A percentile compares a stretch with the other conserved stretches of the same genome.
Conservation (phyloP, 176 grass and related monocot genomes). For the Elaeis guineensis region DNA sequence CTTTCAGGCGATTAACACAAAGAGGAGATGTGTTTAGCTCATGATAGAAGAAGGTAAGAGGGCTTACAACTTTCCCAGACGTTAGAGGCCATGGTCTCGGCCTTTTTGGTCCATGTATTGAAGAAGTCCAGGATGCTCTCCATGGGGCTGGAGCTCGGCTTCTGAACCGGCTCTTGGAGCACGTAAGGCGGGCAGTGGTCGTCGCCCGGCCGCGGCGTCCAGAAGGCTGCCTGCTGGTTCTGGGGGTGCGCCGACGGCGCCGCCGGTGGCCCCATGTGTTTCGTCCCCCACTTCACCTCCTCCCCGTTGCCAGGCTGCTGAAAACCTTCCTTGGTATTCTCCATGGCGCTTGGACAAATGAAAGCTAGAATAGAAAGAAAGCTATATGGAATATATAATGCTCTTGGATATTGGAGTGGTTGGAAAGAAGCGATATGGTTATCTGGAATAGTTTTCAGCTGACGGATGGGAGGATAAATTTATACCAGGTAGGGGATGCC, state of each 20-base stretch:
- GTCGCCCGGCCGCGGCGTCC: conserved; percentile 41
- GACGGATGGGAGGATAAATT: too few relatives aligned
- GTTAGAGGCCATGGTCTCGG: conserved; percentile 77
- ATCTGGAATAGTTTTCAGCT: too few relatives aligned
- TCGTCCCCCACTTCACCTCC: conserved; percentile 54
- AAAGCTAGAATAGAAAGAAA: too few relatives aligned
- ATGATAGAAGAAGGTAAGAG: neutral
- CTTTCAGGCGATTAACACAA: too few relatives aligned
- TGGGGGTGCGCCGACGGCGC: conserved; percentile 60
- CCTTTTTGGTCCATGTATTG: conserved; percentile 76
- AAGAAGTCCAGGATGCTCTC: conserved; percentile 87
- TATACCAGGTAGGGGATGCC: too few relatives aligned
- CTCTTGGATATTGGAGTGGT: too few relatives aligned
- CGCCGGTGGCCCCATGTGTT: conserved; percentile 65
- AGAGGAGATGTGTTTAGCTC: too few relatives aligned
- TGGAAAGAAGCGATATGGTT: too few relatives aligned
- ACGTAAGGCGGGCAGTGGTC: conserved; percentile 74
- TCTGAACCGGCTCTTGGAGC: conserved; percentile 23
- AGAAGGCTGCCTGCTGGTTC: conserved; percentile 59
- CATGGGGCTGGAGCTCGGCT: conserved; percentile 44
- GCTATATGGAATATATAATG: too few relatives aligned
- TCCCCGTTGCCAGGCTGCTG: neutral
- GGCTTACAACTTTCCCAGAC: conserved; percentile 73
- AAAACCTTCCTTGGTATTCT: conserved; percentile 1
- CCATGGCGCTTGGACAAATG: neutral